Evolutionary conservation across 2,329 filamentous ascomycete genomes (phyloP).

Genomic region (Fusarium pseudograminearum): DNA sequence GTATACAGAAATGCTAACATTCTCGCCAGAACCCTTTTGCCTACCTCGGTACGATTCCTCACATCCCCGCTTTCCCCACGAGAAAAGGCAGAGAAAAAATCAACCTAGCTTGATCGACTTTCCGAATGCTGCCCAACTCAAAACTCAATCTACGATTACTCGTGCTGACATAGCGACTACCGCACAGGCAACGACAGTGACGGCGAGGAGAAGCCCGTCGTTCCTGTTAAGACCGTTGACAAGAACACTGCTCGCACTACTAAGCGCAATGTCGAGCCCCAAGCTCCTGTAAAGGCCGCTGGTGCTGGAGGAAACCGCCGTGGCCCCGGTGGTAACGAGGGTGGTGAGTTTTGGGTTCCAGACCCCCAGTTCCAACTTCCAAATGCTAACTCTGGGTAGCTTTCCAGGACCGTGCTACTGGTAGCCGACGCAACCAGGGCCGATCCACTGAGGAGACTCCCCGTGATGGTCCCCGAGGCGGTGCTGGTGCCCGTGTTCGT

Average conservation of each 20-base stretch:
- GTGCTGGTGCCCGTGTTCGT: constrained; percentile 72
- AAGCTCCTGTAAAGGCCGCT: constrained; percentile 68
- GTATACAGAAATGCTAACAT: constrained; percentile 36
- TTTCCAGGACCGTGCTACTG: constrained; percentile 89
- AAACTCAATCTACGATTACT: constrained; percentile 37
- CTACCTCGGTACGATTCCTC: constrained; percentile 84
- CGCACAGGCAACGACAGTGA: constrained; percentile 68
- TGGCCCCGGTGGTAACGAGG: constrained; percentile 81
- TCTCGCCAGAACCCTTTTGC: constrained; percentile 92
- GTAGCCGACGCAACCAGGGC: constrained; percentile 83
- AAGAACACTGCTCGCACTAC: constrained; percentile 78
- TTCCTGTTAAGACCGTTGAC: constrained; percentile 89
- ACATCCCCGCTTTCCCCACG: constrained; percentile 41
- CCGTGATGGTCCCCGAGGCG: constrained; percentile 68
- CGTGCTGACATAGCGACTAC: constrained; percentile 39
- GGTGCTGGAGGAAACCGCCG: constrained; percentile 61
- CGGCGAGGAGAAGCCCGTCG: constrained; percentile 77
- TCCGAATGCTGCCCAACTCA: constrained; percentile 28
- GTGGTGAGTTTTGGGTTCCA: constrained; percentile 71
- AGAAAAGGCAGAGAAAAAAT: constrained; percentile 18
- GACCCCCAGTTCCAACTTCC: constrained; percentile 1
- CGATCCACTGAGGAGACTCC: constrained; percentile 79
- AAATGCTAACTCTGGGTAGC: constrained; percentile 63
- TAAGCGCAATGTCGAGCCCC: constrained; percentile 88
- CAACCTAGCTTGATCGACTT: constrained; percentile 38